Evolutionary conservation across 2,329 filamentous ascomycete species (phyloP).

Genomic region (Fusarium devonianum): DNA sequence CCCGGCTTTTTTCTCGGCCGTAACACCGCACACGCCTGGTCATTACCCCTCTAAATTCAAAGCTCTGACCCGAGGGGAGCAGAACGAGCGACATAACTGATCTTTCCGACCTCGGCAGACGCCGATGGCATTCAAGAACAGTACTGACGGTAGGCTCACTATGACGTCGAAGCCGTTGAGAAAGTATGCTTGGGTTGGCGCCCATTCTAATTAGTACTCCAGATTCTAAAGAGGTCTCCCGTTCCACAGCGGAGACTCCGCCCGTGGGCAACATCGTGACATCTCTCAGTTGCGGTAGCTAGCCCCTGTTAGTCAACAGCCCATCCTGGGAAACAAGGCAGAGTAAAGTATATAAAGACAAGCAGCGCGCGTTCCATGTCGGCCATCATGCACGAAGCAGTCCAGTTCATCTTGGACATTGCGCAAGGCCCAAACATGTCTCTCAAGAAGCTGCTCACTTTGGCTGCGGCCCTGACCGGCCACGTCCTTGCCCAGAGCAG

Average conservation of each 20-base stretch:
- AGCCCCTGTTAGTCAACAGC: too few relatives aligned
- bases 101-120: too few relatives aligned
- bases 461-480: conserved; percentile 20
- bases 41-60: too few relatives aligned
- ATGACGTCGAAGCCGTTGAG: neutral
- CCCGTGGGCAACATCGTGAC: neutral
- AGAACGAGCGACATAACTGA: too few relatives aligned
- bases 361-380: neutral
- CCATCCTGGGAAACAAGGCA: too few relatives aligned
- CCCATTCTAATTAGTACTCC: neutral
- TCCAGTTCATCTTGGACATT: conserved; percentile 2
- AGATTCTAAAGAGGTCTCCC: too few relatives aligned
- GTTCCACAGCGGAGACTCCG: conserved; percentile 25
- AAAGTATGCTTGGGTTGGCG: neutral
- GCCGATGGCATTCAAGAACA: too few relatives aligned
- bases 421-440: conserved; percentile 16
- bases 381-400: neutral
- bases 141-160: too few relatives aligned
- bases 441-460: conserved; percentile 28
- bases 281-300: conserved; percentile 9
- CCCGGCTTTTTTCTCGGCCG: conserved; percentile 33
- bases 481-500: conserved; percentile 31
- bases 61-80: too few relatives aligned
- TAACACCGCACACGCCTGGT: conserved; percentile 3
- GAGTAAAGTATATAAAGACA: conserved; percentile 16